Conservation (phyloP, 2,329 filamentous ascomycete species). For the Venturiaceae sp. region DNA sequence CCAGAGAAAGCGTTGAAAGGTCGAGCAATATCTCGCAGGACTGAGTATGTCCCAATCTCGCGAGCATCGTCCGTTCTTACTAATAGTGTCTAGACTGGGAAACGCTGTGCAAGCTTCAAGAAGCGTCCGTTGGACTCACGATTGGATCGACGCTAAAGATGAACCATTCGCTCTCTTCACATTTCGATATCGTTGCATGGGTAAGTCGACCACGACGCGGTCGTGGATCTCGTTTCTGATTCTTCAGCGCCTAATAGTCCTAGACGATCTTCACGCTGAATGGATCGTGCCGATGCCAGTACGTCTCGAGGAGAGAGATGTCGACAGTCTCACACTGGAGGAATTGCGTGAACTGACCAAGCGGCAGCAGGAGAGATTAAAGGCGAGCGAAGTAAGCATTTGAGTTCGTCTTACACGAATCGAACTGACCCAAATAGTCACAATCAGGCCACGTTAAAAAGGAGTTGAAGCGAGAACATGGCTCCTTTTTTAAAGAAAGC, state of each 20-base stretch:
- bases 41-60: background rate
- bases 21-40: background rate
- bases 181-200: slow-evolving; percentile 4
- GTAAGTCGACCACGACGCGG: background rate
- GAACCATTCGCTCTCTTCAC: slow-evolving; percentile 14
- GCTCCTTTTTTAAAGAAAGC: no score
- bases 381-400: no score
- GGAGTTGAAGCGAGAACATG: background rate
- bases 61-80: background rate
- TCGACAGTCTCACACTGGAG: slow-evolving; percentile 14
- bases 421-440: no score
- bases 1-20: slow-evolving; percentile 1
- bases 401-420: no score
- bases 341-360: slow-evolving; percentile 15
- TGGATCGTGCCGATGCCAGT: slow-evolving; percentile 20
- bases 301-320: slow-evolving; percentile 14
- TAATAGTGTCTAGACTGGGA: background rate
- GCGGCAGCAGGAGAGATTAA: slow-evolving; percentile 13
- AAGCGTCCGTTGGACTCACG: background rate
- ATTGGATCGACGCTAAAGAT: background rate
- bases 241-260: background rate
- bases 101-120: background rate
- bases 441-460: background rate
- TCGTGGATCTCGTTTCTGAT: background rate
- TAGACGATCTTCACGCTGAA: slow-evolving; percentile 21